Percentiles rank a stretch among this genome's conserved stretches.
phyloP scores from a whole-genome alignment of 495 filamentous ascomycete genomes.

The Annulohypoxylon nitens region DNA sequence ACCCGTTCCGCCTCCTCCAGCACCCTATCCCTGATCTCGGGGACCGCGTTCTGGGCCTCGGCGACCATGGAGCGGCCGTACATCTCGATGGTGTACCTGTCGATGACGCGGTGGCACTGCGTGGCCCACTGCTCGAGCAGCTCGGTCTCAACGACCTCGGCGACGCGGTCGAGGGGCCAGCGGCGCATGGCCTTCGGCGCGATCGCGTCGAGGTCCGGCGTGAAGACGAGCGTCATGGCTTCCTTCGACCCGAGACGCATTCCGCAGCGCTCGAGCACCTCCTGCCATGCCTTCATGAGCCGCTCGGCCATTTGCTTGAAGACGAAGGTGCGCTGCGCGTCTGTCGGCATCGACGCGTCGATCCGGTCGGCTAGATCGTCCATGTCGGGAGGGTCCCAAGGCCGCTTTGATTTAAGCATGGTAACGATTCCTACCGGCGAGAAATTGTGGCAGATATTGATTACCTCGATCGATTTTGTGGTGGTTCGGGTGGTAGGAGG shows the following conservation, averaged over 20 bases:
- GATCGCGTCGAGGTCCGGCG: not conserved
- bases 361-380: not conserved
- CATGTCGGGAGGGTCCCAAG: not conserved
- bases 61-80: not conserved
- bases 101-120: not conserved
- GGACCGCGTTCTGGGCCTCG: not conserved
- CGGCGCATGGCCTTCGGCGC: not conserved
- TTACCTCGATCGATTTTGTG: not conserved
- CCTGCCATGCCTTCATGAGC: not conserved
- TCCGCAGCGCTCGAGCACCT: not conserved
- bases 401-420: not conserved
- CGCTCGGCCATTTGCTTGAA: not conserved
- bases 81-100: not conserved
- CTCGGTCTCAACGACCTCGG: not conserved
- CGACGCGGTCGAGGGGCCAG: conserved; percentile 5
- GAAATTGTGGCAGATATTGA: too few species aligned
- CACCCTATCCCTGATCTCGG: not conserved
- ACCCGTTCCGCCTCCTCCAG: not conserved
- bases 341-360: not conserved
- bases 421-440: too few species aligned
- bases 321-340: conserved; percentile 18
- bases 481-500: not conserved
- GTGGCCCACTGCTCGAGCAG: not conserved
- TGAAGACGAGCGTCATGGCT: not conserved
- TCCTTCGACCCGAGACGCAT: not conserved